These are phyloP conservation scores for Parafenestella ontariensis DNA, from an alignment of 2,329 filamentous ascomycete genomes.

Conservation along the genomic window DNA sequence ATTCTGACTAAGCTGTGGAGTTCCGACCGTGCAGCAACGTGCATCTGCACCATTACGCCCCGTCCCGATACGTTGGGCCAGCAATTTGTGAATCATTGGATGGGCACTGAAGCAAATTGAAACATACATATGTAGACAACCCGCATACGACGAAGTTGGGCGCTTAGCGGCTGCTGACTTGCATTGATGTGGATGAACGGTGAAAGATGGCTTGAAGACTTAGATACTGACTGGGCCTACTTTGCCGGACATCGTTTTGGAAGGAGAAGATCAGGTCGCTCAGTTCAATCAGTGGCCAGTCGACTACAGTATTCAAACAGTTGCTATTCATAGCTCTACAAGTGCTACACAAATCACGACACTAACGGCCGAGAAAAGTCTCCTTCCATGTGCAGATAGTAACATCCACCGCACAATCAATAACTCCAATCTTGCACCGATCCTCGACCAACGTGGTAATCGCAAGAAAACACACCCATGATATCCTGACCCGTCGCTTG, in stretches of 20 bases:
- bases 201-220: too few species aligned
- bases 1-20: conserved; percentile 7
- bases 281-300: too few species aligned
- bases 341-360: background rate
- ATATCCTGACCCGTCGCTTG: background rate
- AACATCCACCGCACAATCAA: background rate
- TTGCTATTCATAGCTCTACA: background rate
- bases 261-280: too few species aligned
- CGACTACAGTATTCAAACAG: background rate
- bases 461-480: background rate
- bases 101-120: too few species aligned
- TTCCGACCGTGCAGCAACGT: conserved; percentile 13
- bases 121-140: too few species aligned
- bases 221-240: too few species aligned
- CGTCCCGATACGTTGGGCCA: too few species aligned
- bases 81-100: too few species aligned
- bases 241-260: too few species aligned
- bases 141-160: too few species aligned
- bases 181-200: too few species aligned
- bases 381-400: background rate
- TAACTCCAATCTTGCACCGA: background rate
- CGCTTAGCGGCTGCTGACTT: too few species aligned
- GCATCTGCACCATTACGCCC: background rate
- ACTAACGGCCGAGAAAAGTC: background rate
- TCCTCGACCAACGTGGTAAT: background rate